Evolutionary conservation across 768 basidiomycete species (phyloP).

Genomic region (Sarcodon aspratus): DNA sequence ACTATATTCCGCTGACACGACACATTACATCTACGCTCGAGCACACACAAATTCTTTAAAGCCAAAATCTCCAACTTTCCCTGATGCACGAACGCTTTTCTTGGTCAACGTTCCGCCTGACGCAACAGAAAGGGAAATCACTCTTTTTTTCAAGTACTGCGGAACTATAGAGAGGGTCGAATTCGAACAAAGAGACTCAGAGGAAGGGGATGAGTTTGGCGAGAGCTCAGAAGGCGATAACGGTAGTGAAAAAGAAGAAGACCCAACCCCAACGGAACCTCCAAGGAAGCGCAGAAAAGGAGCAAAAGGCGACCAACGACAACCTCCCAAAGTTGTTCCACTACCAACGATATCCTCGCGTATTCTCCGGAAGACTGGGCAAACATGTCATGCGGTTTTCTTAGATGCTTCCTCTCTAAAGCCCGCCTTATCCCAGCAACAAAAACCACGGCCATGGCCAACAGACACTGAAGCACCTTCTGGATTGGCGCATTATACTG

Average conservation of each 20-base stretch:
- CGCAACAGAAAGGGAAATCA: constrained; percentile 71
- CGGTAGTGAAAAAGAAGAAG: constrained; percentile 27
- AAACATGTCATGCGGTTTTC: constrained; percentile 59
- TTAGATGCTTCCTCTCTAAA: constrained; percentile 64
- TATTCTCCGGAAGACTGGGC: constrained; percentile 47
- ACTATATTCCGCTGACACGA: constrained; percentile 27
- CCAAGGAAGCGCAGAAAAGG: constrained; percentile 22
- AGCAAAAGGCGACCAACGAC: constrained; percentile 11
- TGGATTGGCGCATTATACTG: constrained; percentile 64
- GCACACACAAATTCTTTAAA: constrained; percentile 42
- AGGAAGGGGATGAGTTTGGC: constrained; percentile 28
- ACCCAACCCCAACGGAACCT: constrained; percentile 11
- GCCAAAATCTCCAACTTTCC: constrained; percentile 15
- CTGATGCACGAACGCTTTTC: constrained; percentile 69
- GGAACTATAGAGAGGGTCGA: constrained; percentile 71
- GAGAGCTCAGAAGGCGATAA: constrained; percentile 13
- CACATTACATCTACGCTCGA: constrained; percentile 74
- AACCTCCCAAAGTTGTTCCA: constrained; percentile 42
- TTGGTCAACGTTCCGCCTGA: constrained; percentile 86
- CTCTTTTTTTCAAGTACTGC: constrained; percentile 62
- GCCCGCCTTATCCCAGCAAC: constrained; percentile 44
- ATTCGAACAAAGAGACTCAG: constrained; percentile 21
- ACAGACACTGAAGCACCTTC: constrained; percentile 41
- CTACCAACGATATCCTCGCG: constrained; percentile 47
- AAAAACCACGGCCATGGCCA: constrained; percentile 57